Percentiles rank a stretch among this genome's conserved stretches.
Evolutionary conservation across 2,329 filamentous ascomycete genomes (phyloP).

Genomic region (Talaromyces sp.): DNA sequence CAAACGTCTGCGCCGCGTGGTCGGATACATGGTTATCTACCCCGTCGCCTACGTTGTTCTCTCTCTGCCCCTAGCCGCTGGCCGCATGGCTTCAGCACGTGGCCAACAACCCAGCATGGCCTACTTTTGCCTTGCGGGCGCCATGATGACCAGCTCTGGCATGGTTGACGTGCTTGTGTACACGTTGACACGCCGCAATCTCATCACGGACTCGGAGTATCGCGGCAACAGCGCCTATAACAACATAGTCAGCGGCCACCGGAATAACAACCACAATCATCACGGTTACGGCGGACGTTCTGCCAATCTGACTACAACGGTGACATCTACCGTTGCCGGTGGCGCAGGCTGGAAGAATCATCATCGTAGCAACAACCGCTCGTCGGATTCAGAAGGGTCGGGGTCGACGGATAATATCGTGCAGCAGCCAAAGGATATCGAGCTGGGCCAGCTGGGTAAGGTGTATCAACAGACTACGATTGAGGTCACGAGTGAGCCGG

Average conservation of each 20-base stretch:
- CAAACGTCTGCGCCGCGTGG: slow-evolving; percentile 36
- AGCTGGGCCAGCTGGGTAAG: slow-evolving; percentile 30
- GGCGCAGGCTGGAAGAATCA: not conserved
- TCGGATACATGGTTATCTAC: slow-evolving; percentile 45
- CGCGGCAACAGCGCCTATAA: slow-evolving; percentile 19
- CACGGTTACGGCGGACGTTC: slow-evolving; percentile 9
- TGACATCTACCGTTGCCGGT: slow-evolving; percentile 10
- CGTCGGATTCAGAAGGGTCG: slow-evolving; percentile 17
- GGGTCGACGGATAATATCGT: slow-evolving; percentile 42
- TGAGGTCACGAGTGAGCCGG: slow-evolving; percentile 28
- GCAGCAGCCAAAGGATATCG: slow-evolving; percentile 19
- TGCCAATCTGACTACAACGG: slow-evolving; percentile 22
- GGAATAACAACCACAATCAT: slow-evolving; percentile 18
- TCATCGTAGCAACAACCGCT: slow-evolving; percentile 13
- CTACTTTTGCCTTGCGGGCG: slow-evolving; percentile 49
- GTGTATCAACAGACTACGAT: slow-evolving; percentile 43
- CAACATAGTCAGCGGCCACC: slow-evolving; percentile 1
- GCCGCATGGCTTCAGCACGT: slow-evolving; percentile 38
- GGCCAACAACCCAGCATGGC: slow-evolving; percentile 29
- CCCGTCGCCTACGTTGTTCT: slow-evolving; percentile 53
- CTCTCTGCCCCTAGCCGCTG: slow-evolving; percentile 58
- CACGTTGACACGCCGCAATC: slow-evolving; percentile 51
- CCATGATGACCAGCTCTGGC: slow-evolving; percentile 55
- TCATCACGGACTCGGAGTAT: slow-evolving; percentile 49
- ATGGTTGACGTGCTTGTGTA: slow-evolving; percentile 57